Evolutionary conservation across 75 land plant genomes (phyloP).

Genomic region (Cupressus sempervirens): DNA sequence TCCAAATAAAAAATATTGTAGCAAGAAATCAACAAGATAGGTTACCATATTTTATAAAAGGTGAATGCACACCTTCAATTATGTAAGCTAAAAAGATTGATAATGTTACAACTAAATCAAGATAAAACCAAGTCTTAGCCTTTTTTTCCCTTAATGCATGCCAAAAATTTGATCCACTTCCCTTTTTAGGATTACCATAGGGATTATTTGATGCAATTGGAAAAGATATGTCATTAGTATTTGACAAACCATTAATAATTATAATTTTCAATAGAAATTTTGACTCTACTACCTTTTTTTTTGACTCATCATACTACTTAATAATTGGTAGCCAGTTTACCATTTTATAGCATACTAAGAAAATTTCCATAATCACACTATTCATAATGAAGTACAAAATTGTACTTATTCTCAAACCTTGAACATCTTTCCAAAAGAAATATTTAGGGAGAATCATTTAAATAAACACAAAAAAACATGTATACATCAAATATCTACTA

Average conservation of each 20-base stretch:
- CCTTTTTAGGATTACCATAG: not conserved
- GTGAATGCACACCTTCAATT: too few relatives aligned
- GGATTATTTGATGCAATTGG: not conserved
- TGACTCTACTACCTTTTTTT: conserved; percentile 38
- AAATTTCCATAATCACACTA: conserved; percentile 53
- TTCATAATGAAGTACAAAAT: conserved; percentile 70
- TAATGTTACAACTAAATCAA: conserved; percentile 76
- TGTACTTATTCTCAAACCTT: conserved; percentile 70
- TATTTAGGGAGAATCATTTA: conserved; percentile 72
- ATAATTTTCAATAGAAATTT: conserved; percentile 20
- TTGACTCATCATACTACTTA: conserved; percentile 53
- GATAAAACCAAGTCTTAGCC: conserved; percentile 50
- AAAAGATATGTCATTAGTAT: conserved; percentile 24
- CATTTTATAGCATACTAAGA: conserved; percentile 69
- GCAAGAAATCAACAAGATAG: conserved; percentile 60
- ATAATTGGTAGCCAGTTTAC: conserved; percentile 72
- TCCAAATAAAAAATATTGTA: conserved; percentile 79
- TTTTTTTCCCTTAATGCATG: conserved; percentile 47
- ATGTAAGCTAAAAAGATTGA: too few relatives aligned
- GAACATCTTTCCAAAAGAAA: conserved; percentile 49
- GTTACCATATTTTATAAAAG: too few relatives aligned
- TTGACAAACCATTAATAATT: conserved; percentile 16
- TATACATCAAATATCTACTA: not conserved
- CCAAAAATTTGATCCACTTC: conserved; percentile 23
- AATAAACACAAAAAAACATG: conserved; percentile 77